A percentile compares a stretch with the other conserved stretches of the same genome.
phyloP scores from a whole-genome alignment of 305 asterid genomes.

The Fraxinus sp. region DNA sequence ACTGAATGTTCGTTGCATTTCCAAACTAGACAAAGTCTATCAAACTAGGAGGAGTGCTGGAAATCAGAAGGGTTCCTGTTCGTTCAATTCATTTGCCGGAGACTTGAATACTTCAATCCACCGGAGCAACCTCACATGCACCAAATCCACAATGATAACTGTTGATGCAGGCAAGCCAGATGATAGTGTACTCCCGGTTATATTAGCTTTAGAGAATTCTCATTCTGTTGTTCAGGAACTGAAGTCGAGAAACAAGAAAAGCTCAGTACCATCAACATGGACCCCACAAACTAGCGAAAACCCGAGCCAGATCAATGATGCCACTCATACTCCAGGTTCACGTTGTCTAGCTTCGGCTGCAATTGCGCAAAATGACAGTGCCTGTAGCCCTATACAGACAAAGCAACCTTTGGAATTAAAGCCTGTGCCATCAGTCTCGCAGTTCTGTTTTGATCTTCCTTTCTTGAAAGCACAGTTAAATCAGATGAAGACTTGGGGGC shows the following conservation, averaged over 20 bases:
- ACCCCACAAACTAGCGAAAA: background rate
- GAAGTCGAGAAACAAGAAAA: slow-evolving; percentile 53
- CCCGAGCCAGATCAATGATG: background rate
- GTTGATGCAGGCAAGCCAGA: slow-evolving; percentile 7
- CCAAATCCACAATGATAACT: background rate
- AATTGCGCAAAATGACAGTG: background rate
- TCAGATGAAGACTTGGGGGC: slow-evolving; percentile 39
- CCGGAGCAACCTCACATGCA: background rate
- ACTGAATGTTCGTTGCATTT: background rate
- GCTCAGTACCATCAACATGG: slow-evolving; percentile 9
- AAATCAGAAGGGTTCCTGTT: background rate
- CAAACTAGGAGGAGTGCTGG: slow-evolving; percentile 15
- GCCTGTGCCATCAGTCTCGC: slow-evolving; percentile 25
- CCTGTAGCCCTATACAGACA: background rate
- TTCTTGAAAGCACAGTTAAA: slow-evolving; percentile 61
- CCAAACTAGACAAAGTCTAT: background rate
- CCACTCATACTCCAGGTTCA: background rate
- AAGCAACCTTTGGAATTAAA: background rate
- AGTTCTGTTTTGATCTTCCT: slow-evolving; percentile 55
- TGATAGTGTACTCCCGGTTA: slow-evolving; percentile 45
- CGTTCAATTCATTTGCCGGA: background rate
- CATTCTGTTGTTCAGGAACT: slow-evolving; percentile 30
- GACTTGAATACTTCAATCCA: slow-evolving; percentile 1
- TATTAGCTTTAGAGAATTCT: slow-evolving; percentile 67
- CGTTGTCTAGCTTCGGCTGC: slow-evolving; percentile 13